Evolutionary conservation across 169 alveolate species (phyloP).

Genomic region (Eimeria zaria): DNA sequence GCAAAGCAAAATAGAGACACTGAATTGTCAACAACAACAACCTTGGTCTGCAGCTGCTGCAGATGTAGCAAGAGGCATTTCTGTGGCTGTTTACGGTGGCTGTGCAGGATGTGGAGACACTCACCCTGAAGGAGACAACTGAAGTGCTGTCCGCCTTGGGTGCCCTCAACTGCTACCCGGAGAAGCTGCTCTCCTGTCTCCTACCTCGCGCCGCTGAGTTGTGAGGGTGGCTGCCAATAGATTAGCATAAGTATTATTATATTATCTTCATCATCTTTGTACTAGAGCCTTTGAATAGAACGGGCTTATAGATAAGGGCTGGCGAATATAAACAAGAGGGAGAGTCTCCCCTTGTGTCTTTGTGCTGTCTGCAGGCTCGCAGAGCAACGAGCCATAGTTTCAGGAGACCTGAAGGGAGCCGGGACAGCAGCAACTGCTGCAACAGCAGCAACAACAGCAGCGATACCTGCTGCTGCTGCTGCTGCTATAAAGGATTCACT

Average conservation of each 20-base stretch:
- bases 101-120: conserved; percentile 5
- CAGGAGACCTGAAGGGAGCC: background rate
- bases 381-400: background rate
- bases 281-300: too few species aligned
- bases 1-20: background rate
- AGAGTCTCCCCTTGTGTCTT: background rate
- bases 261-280: too few species aligned
- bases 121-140: conserved; percentile 9
- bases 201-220: conserved; percentile 36
- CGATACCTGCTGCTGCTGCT: conserved; percentile 10
- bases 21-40: background rate
- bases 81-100: background rate
- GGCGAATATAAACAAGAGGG: background rate
- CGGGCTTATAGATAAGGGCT: conserved; percentile 12
- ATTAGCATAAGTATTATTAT: too few species aligned
- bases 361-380: conserved; percentile 13
- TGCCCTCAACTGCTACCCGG: conserved; percentile 64
- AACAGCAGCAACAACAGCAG: background rate
- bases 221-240: conserved; percentile 16
- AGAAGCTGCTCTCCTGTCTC: background rate
- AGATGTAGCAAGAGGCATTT: background rate
- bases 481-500: conserved; percentile 1
- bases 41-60: conserved; percentile 20
- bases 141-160: conserved; percentile 49
- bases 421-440: background rate